Conservation (phyloP, 495 filamentous ascomycete species). For the Aspergillus bridgeri region DNA sequence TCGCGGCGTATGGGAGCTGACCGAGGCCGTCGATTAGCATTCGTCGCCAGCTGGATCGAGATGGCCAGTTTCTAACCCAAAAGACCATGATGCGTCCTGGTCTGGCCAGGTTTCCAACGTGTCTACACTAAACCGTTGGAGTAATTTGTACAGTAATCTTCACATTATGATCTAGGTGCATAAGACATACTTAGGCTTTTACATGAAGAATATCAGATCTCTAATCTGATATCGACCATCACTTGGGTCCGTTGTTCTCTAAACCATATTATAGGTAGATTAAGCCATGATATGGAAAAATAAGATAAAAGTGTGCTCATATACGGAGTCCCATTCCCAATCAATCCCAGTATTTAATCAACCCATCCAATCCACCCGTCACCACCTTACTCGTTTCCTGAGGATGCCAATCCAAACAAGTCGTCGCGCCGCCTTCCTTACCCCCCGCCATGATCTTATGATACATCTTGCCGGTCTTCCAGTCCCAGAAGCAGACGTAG, state of each 20-base stretch:
- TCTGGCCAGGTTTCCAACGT: neutral
- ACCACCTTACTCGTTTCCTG: conserved; percentile 93
- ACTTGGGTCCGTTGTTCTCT: no score
- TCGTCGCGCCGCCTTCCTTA: conserved; percentile 62
- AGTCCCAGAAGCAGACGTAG: conserved; percentile 95
- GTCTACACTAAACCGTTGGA: neutral
- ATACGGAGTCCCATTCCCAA: no score
- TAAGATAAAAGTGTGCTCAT: neutral
- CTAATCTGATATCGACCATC: no score
- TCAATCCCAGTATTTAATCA: conserved; percentile 95
- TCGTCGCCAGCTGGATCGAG: conserved; percentile 83
- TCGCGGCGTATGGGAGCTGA: conserved; percentile 62
- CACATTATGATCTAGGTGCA: no score
- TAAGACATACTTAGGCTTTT: no score
- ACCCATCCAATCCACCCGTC: conserved; percentile 83
- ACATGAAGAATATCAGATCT: no score
- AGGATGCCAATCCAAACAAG: conserved; percentile 86
- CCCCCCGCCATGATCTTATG: conserved; percentile 82
- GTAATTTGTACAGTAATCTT: neutral
- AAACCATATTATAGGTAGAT: neutral
- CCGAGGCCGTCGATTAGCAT: conserved; percentile 62
- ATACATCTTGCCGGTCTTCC: conserved; percentile 98
- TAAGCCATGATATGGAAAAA: neutral
- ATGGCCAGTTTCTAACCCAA: conserved; percentile 57
- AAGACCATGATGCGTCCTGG: neutral